phyloP scores from a whole-genome alignment of 768 basidiomycete genomes.

The Russula dissimulans region DNA sequence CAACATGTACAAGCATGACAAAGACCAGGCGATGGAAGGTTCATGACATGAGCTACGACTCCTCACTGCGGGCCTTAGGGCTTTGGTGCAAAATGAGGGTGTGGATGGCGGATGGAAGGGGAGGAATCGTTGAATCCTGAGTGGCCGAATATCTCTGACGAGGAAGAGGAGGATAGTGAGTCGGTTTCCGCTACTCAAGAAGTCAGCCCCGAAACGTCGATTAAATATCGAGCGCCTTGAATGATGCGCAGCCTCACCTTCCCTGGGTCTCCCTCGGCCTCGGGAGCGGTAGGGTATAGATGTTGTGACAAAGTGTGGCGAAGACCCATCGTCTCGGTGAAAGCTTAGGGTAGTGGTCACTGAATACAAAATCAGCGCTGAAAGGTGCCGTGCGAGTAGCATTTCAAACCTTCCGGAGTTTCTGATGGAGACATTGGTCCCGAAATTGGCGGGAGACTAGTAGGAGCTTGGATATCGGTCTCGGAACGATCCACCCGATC shows the following conservation, averaged over 20 bases:
- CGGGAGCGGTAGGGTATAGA: not conserved
- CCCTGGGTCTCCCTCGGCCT: not conserved
- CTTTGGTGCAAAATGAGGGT: no score
- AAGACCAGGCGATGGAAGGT: not conserved
- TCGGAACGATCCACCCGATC: not conserved
- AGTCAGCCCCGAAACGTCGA: not conserved
- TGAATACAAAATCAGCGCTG: not conserved
- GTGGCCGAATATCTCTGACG: no score
- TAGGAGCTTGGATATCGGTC: not conserved
- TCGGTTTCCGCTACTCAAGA: not conserved
- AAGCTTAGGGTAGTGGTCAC: not conserved
- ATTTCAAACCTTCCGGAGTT: not conserved
- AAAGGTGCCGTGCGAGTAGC: no score
- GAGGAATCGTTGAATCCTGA: no score
- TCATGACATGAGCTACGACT: no score
- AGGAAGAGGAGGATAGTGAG: not conserved
- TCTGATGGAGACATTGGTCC: not conserved
- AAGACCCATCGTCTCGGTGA: not conserved
- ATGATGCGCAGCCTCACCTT: not conserved
- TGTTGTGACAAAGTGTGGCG: not conserved
- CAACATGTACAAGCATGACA: no score
- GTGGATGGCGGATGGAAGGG: no score
- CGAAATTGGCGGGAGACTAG: not conserved
- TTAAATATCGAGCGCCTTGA: not conserved
- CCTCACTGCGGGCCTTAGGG: no score